Evolutionary conservation across 129 eudicot species (phyloP).

Genomic region (Centaurea solstitialis): DNA sequence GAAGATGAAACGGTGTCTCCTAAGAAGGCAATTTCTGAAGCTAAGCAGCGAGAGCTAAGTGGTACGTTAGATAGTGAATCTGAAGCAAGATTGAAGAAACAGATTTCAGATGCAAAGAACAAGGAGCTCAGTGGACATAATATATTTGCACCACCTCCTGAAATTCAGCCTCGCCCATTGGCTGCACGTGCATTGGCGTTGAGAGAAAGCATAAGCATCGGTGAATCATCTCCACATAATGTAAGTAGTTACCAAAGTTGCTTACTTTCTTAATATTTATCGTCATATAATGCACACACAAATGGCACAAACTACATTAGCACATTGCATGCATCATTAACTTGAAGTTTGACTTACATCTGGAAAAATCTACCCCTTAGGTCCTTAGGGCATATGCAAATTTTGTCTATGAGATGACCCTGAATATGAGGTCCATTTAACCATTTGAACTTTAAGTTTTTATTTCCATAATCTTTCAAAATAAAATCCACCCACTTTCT

Average conservation of each 20-base stretch:
- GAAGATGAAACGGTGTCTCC: slow-evolving; percentile 79
- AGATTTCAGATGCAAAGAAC: slow-evolving; percentile 71
- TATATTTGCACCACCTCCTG: slow-evolving; percentile 95
- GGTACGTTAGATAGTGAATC: slow-evolving; percentile 74
- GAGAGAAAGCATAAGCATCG: slow-evolving; percentile 72
- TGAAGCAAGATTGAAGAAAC: slow-evolving; percentile 78
- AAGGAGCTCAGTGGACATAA: slow-evolving; percentile 94
- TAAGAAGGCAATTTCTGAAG: slow-evolving; percentile 77
- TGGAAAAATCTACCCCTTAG: no score
- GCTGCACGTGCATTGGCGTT: slow-evolving; percentile 77
- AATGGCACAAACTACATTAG: neutral
- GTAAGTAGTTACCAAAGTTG: slow-evolving; percentile 31
- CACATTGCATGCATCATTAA: neutral
- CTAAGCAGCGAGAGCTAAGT: slow-evolving; percentile 90
- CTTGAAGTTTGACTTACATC: slow-evolving; percentile 7
- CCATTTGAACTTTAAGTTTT: neutral
- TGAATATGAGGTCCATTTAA: neutral
- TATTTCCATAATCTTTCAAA: neutral
- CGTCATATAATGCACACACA: neutral
- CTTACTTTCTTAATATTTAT: neutral
- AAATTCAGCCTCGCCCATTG: slow-evolving; percentile 82
- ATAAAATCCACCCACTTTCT: neutral
- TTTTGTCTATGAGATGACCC: neutral
- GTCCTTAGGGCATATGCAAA: no score
- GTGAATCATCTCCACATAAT: slow-evolving; percentile 53